Evolutionary conservation across 306 rosid genomes (phyloP), one percentile per base, ranked within the genome.

Genomic region (Astragalus glycyphyllos): DNA sequence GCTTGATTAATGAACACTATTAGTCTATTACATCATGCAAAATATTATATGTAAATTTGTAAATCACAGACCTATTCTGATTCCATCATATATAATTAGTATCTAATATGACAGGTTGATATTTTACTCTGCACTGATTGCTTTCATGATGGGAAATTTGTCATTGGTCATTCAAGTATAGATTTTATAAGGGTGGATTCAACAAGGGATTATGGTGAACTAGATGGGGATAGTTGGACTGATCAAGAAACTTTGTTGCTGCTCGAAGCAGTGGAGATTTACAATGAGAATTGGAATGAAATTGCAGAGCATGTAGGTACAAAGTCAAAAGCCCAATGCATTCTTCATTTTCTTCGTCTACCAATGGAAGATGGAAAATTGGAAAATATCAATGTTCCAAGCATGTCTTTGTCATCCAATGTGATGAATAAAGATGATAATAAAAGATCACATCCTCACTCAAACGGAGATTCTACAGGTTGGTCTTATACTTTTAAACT

Each of bases 321-420:
- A 80, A 95, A 91, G 88, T 95, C 99, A 68, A 95, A 95, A 82
- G 97, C 96, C 51, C 96, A 95, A 71, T 95, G 99, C 87, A 86
- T 91, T 81, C 92, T 91, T 85, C 99, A 95, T 80, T 95, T 95
- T 84, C 96, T 95, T 16, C 99, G 96, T 37, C 85, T 95, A 58
- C 96, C 97, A 42, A 86, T 95, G 84, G 97, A 87, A 84, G 96
- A 95, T 37, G 90, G 96, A 48, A 88, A 89, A 68, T 77, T 95
- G 76, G 99, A 95, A 81, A 87, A 91, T 74, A 86, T 95, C 66
- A 87, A 89, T 67, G 91, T 95, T 84, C 96, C 97, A 17, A 79
- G 86, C 13, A 41, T 74, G 70, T 31, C 96, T 51, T 54, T 70
- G 41, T 56, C 92, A 63, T 82, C 90, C 72, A 87, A 81, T 76